These are phyloP conservation scores for Clonostachys chloroleuca DNA, from an alignment of 2,329 filamentous ascomycete species.

Conservation along the genomic window DNA sequence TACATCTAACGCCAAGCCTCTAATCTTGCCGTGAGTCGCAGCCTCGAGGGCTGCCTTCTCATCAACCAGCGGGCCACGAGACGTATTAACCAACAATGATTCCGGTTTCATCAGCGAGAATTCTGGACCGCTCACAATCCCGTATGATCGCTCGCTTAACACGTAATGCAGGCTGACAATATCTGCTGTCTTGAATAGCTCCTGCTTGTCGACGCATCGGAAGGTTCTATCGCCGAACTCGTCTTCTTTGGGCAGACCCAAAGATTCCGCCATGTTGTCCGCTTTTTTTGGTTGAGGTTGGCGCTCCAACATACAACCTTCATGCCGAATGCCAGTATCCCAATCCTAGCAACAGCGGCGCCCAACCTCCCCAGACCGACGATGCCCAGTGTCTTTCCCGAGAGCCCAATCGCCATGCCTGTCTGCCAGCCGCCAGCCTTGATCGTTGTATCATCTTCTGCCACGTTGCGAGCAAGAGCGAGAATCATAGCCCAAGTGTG, in stretches of 20 bases:
- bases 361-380: conserved; percentile 62
- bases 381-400: conserved; percentile 55
- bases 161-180: conserved; percentile 67
- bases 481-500: conserved; percentile 53
- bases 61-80: conserved; percentile 64
- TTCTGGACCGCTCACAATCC: conserved; percentile 52
- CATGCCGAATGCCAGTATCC: conserved; percentile 59
- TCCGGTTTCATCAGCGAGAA: conserved; percentile 55
- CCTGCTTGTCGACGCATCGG: conserved; percentile 53
- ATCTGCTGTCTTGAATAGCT: conserved; percentile 58
- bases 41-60: conserved; percentile 58
- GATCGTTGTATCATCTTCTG: conserved; percentile 52
- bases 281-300: conserved; percentile 60
- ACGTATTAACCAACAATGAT: conserved; percentile 68
- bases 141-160: conserved; percentile 56
- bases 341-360: conserved; percentile 53
- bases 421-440: conserved; percentile 57
- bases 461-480: conserved; percentile 52
- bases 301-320: conserved; percentile 59
- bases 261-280: conserved; percentile 45
- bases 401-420: conserved; percentile 46
- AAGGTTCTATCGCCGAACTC: conserved; percentile 49
- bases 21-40: conserved; percentile 54
- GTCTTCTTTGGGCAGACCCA: conserved; percentile 51
- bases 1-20: conserved; percentile 68